A percentile compares a stretch with the other conserved stretches of the same genome.
Conservation (phyloP, 139 green algal species). For the Pseudopediastrum boryanum region DNA sequence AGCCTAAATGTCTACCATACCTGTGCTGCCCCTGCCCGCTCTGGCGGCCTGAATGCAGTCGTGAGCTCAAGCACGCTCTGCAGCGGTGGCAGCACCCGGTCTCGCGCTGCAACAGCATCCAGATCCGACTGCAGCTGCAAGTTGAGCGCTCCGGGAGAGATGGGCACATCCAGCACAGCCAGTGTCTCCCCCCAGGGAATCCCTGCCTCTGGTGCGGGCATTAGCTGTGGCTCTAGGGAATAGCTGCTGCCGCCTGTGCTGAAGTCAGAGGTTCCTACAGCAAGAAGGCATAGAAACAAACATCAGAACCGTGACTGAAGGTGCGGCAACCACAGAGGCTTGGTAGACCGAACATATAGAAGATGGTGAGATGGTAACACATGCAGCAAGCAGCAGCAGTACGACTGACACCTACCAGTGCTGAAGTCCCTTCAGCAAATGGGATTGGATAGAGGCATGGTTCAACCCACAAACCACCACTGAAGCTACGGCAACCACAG, state of each 20-base stretch:
- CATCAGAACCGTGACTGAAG: background rate
- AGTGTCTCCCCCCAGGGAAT: no score
- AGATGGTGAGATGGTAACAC: no score
- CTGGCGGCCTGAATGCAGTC: conserved; percentile 54
- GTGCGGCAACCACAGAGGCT: no score
- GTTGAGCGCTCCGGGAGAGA: background rate
- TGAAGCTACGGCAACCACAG: no score
- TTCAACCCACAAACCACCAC: no score
- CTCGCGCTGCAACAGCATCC: conserved; percentile 35
- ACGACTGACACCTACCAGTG: no score
- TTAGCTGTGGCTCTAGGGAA: background rate
- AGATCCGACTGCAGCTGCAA: conserved; percentile 42
- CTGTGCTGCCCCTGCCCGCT: conserved; percentile 5
- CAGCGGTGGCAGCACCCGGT: conserved; percentile 60
- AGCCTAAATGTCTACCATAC: no score
- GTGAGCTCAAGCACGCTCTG: conserved; percentile 74
- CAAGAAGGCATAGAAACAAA: background rate
- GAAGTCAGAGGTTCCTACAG: background rate
- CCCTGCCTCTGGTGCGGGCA: background rate
- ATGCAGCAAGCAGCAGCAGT: no score
- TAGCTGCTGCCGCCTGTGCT: conserved; percentile 10
- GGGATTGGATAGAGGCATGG: no score
- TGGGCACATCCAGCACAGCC: background rate
- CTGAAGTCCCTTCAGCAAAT: no score
- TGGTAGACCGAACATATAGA: no score